Conservation (phyloP, 495 filamentous ascomycete genomes). For the Penicillium bialowiezense region DNA sequence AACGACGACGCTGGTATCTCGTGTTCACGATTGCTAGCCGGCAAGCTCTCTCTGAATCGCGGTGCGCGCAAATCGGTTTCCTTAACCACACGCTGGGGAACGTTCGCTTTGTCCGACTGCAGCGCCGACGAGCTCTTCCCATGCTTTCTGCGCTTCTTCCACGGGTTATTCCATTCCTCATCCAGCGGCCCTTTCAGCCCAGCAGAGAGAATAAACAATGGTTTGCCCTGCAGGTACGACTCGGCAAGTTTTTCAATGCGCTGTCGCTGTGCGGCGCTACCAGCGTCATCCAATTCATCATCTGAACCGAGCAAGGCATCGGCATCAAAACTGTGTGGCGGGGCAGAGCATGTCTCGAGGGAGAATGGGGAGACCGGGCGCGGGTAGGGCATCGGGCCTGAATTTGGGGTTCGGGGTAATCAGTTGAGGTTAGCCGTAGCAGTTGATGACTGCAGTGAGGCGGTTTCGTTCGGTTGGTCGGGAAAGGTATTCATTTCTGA, state of each 20-base stretch:
- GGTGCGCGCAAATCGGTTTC: constrained; percentile 15
- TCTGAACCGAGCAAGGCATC: constrained; percentile 56
- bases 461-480: constrained; percentile 1
- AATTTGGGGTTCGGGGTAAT: constrained; percentile 12
- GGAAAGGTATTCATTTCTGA: constrained; percentile 29
- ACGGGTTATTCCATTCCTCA: constrained; percentile 63
- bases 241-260: constrained; percentile 58
- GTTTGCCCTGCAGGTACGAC: constrained; percentile 56
- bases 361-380: constrained; percentile 38
- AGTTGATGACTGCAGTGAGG: constrained; percentile 19
- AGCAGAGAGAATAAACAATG: constrained; percentile 59
- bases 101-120: background rate
- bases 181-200: constrained; percentile 63
- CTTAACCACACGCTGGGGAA: constrained; percentile 11
- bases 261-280: constrained; percentile 48
- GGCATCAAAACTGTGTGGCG: constrained; percentile 31
- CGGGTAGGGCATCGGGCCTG: constrained; percentile 36
- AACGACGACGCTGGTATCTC: constrained; percentile 1
- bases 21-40: background rate
- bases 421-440: constrained; percentile 15
- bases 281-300: constrained; percentile 49
- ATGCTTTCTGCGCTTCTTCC: constrained; percentile 40
- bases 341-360: constrained; percentile 47
- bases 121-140: background rate
- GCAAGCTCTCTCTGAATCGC: constrained; percentile 7